Base-by-base conservation (phyloP, 192 early-diverging fungal genomes). In the Entophlyctis helioformis region DNA sequence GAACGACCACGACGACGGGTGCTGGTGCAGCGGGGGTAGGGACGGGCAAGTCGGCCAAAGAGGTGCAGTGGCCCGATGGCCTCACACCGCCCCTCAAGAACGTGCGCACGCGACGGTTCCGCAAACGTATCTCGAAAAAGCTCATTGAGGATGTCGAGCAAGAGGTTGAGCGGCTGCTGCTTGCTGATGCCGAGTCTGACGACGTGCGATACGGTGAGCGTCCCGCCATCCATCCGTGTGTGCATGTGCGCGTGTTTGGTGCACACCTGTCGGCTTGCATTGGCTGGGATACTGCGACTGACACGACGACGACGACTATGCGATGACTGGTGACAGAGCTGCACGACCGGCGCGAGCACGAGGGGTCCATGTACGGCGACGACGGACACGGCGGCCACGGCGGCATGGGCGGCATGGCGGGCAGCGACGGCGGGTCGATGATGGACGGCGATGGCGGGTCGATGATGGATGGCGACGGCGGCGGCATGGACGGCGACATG, bases 11-110 rank as follows among this genome's bases (percentile, higher is more conserved):
- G 21, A 19, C 26, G 39, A 23, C 19, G 10, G 25, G 20, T 35
- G n/a, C 16, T 48, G 2, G 18, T 39, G 2, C 8, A 50, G 35
- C 43, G 50, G 15, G 41, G 45, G 22, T 51, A 46, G 15, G 34
- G 51, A 22, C 27, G 41, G 42, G n/a, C n/a, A n/a, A n/a, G n/a
- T n/a, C n/a, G n/a, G n/a, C n/a, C n/a, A n/a, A n/a, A n/a, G n/a
- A n/a, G n/a, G n/a, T n/a, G n/a, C n/a, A n/a, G n/a, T 89, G 71
- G 63, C 81, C 78, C 2, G 79, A 91, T 57, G 88, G 88, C n/a
- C 44, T 91, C 16, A 69, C 86, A 12, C 70, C 82, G 6, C 84
- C 86, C 7, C 40, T 91, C 40, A 77, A 78, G 46, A 70, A 84
- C 47, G 78, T 78, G 1, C 67, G 86, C n/a, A 84, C 81, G 38